Evolutionary conservation across 176 grass and related monocot species (phyloP).

Genomic region (Aegilops bicornis): DNA sequence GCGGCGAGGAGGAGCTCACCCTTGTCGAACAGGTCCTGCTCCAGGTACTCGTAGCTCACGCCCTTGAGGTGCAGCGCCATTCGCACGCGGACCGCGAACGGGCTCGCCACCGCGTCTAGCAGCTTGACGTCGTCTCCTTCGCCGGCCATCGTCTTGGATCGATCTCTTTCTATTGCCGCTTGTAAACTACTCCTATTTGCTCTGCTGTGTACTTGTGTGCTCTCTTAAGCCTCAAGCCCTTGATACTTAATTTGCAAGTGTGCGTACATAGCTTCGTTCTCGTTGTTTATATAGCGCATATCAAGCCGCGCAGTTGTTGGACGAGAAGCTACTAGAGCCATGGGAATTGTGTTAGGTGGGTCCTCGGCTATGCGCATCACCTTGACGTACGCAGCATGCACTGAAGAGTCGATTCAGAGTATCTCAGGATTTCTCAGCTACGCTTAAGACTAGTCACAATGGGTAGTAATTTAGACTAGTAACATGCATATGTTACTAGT

Average conservation of each 20-base stretch:
- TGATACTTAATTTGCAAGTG: not conserved
- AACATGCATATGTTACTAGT: no score
- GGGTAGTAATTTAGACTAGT: no score
- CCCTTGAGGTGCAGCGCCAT: constrained; percentile 52
- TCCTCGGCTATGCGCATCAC: no score
- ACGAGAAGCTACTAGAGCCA: no score
- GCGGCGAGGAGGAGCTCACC: not conserved
- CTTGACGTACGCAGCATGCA: no score
- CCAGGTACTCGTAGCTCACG: constrained; percentile 30
- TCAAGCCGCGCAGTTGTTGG: not conserved
- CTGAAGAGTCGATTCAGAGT: no score
- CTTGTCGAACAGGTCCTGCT: not conserved
- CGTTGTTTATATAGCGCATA: not conserved
- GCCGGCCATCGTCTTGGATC: not conserved
- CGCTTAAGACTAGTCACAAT: no score
- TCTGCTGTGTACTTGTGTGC: not conserved
- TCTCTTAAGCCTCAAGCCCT: no score
- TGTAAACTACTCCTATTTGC: not conserved
- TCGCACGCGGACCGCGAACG: constrained; percentile 33
- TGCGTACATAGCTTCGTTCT: not conserved
- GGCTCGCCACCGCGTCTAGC: constrained; percentile 18
- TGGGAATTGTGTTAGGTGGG: no score
- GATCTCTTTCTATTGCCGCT: not conserved
- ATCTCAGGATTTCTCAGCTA: no score
- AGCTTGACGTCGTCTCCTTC: constrained; percentile 19